A percentile compares a stretch with the other conserved stretches of the same genome.
phyloP scores from a whole-genome alignment of 1,284 basidiomycete species.

The Papiliotrema nemorosa region DNA sequence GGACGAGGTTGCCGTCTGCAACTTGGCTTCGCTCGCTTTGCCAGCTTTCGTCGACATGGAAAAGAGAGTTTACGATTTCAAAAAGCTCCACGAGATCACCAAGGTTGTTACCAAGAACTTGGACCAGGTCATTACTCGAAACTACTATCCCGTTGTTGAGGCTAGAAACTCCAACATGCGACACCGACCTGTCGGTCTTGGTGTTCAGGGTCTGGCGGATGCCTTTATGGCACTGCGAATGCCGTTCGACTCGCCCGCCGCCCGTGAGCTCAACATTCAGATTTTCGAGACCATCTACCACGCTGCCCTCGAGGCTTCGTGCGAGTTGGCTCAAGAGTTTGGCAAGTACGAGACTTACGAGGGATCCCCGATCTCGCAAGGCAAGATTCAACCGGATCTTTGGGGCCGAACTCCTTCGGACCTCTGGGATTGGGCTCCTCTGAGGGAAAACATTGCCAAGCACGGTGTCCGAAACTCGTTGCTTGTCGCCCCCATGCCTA shows the following conservation, averaged over 20 bases:
- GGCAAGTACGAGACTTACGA: conserved; percentile 90
- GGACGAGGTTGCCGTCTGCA: conserved; percentile 98
- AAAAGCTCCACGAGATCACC: conserved; percentile 88
- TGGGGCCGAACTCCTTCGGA: conserved; percentile 92
- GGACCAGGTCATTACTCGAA: conserved; percentile 56
- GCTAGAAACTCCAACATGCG: conserved; percentile 93
- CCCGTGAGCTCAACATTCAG: conserved; percentile 84
- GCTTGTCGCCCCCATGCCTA: conserved; percentile 96
- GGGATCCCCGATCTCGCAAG: conserved; percentile 84
- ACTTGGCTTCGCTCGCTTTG: conserved; percentile 94
- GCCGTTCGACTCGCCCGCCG: conserved; percentile 89
- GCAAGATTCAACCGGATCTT: conserved; percentile 89
- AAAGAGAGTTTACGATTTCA: conserved; percentile 70
- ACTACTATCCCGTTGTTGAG: conserved; percentile 83
- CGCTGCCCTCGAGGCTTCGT: conserved; percentile 85
- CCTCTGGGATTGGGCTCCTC: conserved; percentile 88
- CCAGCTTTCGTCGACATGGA: conserved; percentile 74
- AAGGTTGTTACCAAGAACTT: conserved; percentile 93
- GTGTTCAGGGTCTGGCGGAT: conserved; percentile 97
- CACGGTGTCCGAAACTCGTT: conserved; percentile 90
- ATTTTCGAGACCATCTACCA: conserved; percentile 99
- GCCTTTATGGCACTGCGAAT: conserved; percentile 96
- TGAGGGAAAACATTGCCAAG: conserved; percentile 85
- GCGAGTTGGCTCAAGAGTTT: conserved; percentile 75
- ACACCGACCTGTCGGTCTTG: conserved; percentile 95